Base-by-base conservation (phyloP, 2,329 filamentous ascomycete species). In the Zasmidium angulare region DNA sequence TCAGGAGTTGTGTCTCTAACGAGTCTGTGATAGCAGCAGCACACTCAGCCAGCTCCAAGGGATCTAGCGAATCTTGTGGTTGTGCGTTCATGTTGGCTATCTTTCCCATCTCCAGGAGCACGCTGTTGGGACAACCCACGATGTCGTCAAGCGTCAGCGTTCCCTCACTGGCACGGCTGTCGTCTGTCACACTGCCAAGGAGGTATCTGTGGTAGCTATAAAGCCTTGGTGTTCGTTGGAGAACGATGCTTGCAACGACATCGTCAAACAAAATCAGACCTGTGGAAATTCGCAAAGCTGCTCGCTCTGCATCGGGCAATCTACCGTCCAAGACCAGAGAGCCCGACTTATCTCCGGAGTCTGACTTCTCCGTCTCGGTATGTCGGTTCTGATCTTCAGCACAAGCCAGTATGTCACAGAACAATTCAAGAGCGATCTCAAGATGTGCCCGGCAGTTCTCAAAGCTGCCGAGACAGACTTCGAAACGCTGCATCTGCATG, bases 401-500 rank as follows among this genome's bases (percentile, higher is more conserved):
- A 23, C 11, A 12, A n/a, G 17, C 17, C 17, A 14, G 4, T 3
- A 43, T 19, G 14, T 29, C 26, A 17, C 23, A 11, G 20, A 24
- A 26, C n/a, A 50, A n/a, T 22, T 50, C n/a, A 3, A 50, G 22
- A 2, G 48, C 48, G 14, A 50, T 14, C 17, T 26, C 26, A 2
- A 50, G 48, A 29, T 50, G 48, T 9, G 21, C 22, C 23, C 22
- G 48, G n/a, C 48, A 50, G 14, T 29, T 50, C 22, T 23, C 48
- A n/a, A 50, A 50, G n/a, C 48, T 50, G 3, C 12, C 19, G 4
- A 29, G 10, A 4, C n/a, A 6, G 17, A 50, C 22, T 22, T 50
- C 48, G 19, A 50, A 50, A 9, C 48, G 48, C 48, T 50, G 48
- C 10, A 50, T 17, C 26, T 50, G 48, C 48, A 50, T 50, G 48